These are phyloP conservation scores for Irpex rosettiformis DNA, from an alignment of 1,284 basidiomycete species.

Conservation along the genomic window DNA sequence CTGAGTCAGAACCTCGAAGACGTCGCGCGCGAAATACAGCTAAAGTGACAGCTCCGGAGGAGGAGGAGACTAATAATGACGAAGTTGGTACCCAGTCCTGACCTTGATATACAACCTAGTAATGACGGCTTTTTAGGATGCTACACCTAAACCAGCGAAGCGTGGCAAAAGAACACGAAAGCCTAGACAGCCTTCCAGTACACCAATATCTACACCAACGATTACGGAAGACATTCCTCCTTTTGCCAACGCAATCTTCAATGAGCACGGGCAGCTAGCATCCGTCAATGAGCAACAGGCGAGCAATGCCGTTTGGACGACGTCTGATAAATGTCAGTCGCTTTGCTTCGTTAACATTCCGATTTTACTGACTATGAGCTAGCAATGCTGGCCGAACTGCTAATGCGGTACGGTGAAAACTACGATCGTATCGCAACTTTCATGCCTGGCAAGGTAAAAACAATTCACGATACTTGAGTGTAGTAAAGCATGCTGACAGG, in stretches of 20 bases:
- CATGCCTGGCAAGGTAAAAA: constrained; percentile 69
- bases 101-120: not conserved
- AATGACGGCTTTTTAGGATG: constrained; percentile 16
- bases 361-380: constrained; percentile 44
- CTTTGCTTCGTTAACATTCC: constrained; percentile 26
- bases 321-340: constrained; percentile 53
- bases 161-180: constrained; percentile 31
- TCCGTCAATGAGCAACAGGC: constrained; percentile 28
- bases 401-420: constrained; percentile 70
- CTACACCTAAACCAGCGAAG: constrained; percentile 28
- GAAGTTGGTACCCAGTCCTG: constrained; percentile 20
- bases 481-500: not conserved
- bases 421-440: constrained; percentile 73
- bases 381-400: constrained; percentile 61
- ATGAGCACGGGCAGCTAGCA: not conserved
- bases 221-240: not conserved
- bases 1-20: constrained; percentile 54
- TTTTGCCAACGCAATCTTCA: not conserved
- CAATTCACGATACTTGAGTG: not conserved
- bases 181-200: constrained; percentile 18
- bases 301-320: constrained; percentile 42
- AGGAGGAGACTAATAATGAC: constrained; percentile 33
- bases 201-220: constrained; percentile 6
- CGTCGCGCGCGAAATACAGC: constrained; percentile 31
- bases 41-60: constrained; percentile 24